Conservation (phyloP, 805 yeast species). For the Lipomyces oligophaga region DNA sequence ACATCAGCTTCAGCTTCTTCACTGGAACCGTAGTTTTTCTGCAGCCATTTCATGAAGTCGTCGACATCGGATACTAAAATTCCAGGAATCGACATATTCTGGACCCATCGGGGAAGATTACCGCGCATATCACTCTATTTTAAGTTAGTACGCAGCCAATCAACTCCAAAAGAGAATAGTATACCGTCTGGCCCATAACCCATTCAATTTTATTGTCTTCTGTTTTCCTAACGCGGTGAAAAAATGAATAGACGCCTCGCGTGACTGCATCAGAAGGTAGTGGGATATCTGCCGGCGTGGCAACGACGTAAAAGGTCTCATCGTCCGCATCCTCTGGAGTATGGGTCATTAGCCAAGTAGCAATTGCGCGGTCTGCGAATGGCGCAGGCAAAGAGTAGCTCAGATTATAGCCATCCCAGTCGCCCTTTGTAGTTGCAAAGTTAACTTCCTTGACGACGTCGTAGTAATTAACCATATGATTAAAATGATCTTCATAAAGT, state of each 20-base stretch:
- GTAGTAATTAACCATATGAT: conserved; percentile 21
- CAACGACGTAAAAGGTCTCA: conserved; percentile 17
- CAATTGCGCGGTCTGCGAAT: conserved; percentile 22
- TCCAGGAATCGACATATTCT: conserved; percentile 20
- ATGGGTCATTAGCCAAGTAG: conserved; percentile 16
- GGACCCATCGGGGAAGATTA: conserved; percentile 23
- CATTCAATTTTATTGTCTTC: conserved; percentile 17
- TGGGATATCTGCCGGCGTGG: conserved; percentile 24
- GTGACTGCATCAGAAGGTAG: conserved; percentile 19
- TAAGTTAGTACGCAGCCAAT: not conserved
- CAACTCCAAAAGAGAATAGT: not conserved
- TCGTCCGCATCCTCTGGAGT: conserved; percentile 7
- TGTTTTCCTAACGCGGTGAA: conserved; percentile 13
- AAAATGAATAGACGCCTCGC: conserved; percentile 19
- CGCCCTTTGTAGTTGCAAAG: not conserved
- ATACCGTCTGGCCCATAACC: conserved; percentile 16
- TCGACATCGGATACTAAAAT: conserved; percentile 17
- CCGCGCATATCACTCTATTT: conserved; percentile 27
- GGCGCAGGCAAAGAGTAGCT: conserved; percentile 22
- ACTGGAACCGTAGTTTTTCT: conserved; percentile 8
- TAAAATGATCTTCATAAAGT: conserved; percentile 17
- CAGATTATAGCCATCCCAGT: conserved; percentile 18
- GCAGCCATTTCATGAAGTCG: conserved; percentile 20
- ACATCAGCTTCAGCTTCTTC: not conserved
- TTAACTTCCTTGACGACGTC: conserved; percentile 12